phyloP scores from a whole-genome alignment of 176 grass and related monocot genomes.

The Rhynchospora breviuscula region DNA sequence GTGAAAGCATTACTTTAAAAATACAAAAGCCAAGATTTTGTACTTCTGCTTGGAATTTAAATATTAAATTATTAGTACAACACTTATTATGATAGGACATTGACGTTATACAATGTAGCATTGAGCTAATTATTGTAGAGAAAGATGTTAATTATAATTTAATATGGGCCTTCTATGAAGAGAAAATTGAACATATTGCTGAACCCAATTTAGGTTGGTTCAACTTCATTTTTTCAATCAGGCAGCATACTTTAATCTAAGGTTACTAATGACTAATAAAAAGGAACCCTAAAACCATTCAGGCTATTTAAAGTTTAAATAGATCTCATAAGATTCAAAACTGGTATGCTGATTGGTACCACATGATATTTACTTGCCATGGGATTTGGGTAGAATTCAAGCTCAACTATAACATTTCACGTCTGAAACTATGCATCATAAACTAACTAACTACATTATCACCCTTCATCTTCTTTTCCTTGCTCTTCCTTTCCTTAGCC shows the following conservation, averaged over 20 bases:
- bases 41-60: too few relatives aligned
- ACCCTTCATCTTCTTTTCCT: too few relatives aligned
- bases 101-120: too few relatives aligned
- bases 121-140: too few relatives aligned
- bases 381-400: slow-evolving; percentile 6
- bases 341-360: background rate
- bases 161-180: slow-evolving; percentile 63
- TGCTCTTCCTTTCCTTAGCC: too few relatives aligned
- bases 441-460: slow-evolving; percentile 14
- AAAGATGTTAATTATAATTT: too few relatives aligned
- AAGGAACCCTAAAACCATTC: background rate
- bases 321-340: background rate
- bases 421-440: background rate
- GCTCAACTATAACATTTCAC: slow-evolving; percentile 1
- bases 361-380: background rate
- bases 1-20: too few relatives aligned
- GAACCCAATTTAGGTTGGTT: slow-evolving; percentile 79
- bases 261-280: background rate
- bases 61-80: too few relatives aligned
- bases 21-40: too few relatives aligned
- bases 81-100: too few relatives aligned
- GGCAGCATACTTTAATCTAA: background rate
- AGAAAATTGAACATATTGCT: slow-evolving; percentile 81
- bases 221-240: background rate
- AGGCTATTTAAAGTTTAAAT: background rate